Evolutionary conservation across 2,329 filamentous ascomycete genomes (phyloP), one percentile per base, ranked within the genome.

Genomic region (Tolypocladium tundrense): DNA sequence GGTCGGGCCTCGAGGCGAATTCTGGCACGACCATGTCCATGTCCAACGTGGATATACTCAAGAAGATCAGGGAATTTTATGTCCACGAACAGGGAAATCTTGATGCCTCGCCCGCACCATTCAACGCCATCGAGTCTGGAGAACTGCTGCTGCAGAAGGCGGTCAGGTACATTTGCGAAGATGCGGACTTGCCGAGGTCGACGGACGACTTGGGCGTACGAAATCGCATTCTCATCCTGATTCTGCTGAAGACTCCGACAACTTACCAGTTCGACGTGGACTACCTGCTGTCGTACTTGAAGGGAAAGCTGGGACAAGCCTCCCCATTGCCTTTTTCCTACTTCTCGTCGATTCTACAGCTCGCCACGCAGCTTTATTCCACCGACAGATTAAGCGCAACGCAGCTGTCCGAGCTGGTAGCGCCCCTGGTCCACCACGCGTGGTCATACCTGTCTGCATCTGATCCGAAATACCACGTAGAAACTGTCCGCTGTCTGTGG

Each of bases 401-500:
- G n/a, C 79, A 85, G 31, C 68, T 87, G 54, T 87, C 79, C 57
- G 79, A 75, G 57, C 73, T 96, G 10, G 82, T 93, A 6, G 79
- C 84, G 24, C 79, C 83, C 35, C 75, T 97, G 27, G 85, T 94
- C 19, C 77, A 78, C 1, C 82, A 87, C 58, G 80, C 93, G 0
- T 99, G 94, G 94, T 72, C 76, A 6, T 91, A 90, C 66, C 74
- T 99, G 43, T 89, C 91, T 0, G 87, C 90, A n/a, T 80, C 86
- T 14, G 86, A 87, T 61, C 91, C 92, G 0, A 96, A 96, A 68
- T 95, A 93, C 64, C 94, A 97, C 67, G 92, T 99, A 39, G 95
- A 99, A 74, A 87, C 91, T 21, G 90, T 95, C 10, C 85, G 89
- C 58, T 88, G 86, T 64, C 76, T 99, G 43, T 96, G 94, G 90